These are phyloP conservation scores for Talaromyces adpressus DNA, from an alignment of 495 filamentous ascomycete genomes.

Conservation along the genomic window DNA sequence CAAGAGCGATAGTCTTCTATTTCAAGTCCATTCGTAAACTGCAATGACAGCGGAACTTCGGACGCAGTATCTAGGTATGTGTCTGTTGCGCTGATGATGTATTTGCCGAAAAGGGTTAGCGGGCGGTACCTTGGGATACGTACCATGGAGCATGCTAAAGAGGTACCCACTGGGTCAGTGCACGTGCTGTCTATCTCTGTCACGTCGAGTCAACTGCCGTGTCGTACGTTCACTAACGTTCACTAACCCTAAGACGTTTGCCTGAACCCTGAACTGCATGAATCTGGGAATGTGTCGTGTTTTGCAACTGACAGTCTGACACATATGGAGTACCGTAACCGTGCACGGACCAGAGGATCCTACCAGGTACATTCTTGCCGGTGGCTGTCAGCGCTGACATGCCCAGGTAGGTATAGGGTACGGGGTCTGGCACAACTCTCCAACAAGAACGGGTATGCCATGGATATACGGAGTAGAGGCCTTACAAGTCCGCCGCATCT, in stretches of 20 bases:
- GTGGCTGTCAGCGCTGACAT: not conserved
- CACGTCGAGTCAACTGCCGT: not conserved
- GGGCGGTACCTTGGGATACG: not conserved
- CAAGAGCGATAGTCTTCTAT: no score
- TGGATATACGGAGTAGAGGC: not conserved
- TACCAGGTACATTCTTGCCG: not conserved
- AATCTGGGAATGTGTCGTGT: not conserved
- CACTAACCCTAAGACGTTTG: not conserved
- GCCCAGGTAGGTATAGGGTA: not conserved
- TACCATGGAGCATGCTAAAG: not conserved
- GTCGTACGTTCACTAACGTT: not conserved
- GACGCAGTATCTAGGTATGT: conserved; percentile 5
- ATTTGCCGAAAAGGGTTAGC: conserved; percentile 9
- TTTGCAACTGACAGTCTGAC: not conserved
- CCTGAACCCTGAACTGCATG: not conserved
- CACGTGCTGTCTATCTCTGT: not conserved
- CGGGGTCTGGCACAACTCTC: not conserved
- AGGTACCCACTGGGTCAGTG: not conserved
- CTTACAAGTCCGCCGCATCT: not conserved
- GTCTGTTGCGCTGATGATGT: conserved; percentile 10
- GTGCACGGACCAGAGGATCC: not conserved
- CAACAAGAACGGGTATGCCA: not conserved
- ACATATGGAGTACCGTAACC: not conserved
- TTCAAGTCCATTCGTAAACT: no score
- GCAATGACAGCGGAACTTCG: conserved; percentile 11